Base-by-base conservation (phyloP, 1,139 yeast species). In the Kluyveromyces marxianus region DNA sequence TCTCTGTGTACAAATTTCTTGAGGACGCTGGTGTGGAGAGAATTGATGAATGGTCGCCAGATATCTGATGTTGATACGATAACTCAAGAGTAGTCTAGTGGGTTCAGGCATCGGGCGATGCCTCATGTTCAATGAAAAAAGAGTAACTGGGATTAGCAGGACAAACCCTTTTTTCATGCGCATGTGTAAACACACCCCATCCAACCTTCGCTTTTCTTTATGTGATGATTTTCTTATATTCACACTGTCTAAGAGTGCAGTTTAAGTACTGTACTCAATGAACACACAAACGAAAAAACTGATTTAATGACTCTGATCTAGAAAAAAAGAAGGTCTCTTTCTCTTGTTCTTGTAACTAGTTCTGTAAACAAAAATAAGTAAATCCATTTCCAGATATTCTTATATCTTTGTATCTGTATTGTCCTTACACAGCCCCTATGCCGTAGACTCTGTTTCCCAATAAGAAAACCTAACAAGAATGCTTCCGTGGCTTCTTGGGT, bases 21-120 rank as follows among this genome's bases (percentile, higher is more conserved):
- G 58, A 60, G 55, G 52, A 48, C 53, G 55, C 50, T 53, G 64
- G 53, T 47, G 49, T 54, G 48, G 50, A 56, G 62, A 60, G 66
- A 64, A 64, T 57, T 58, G 68, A 63, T 64, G 68, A 64, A 51
- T 63, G 68, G 68, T 64, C 68, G 58, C 56, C 51, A 64, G 67
- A 63, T 58, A 64, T 60, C 68, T 64, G 68, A 64, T 53, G 50
- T 50, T 37, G 44, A 38, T 26, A 14, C 34, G 25, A 34, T 29
- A 10, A 5, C 34, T 31, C 26, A 31, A 7, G 29, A 7, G 26
- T 8, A 10, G 21, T 33, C 21, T 14, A 33, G 35, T 10, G 35
- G 24, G 25, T 10, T 25, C 28, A 30, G 38, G 43, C 44, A 46
- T 44, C 44, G 31, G 48, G 32, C 10, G 50, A 42, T 44, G 44